Base-by-base conservation (phyloP, 176 grass and related monocot genomes). In the Eragrostis nindensis region DNA sequence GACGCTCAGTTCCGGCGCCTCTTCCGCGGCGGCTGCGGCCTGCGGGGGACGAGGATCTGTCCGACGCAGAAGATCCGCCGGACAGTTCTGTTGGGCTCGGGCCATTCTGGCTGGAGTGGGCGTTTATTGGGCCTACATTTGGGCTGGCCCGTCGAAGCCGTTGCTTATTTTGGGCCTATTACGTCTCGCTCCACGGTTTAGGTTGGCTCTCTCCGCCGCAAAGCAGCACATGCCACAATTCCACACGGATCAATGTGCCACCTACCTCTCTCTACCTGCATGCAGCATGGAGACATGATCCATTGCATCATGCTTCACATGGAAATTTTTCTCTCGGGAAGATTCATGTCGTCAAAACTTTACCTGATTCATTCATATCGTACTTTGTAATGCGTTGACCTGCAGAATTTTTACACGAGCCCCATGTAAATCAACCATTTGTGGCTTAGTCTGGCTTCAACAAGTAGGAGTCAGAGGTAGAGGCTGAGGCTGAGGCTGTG, bases 61-160 rank as follows among this genome's bases (percentile, higher is more conserved):
- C 30, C 27, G 63, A 44, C 57, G 27, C 49, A 5, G 80, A 83
- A 66, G 39, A 64, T 40, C 67, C n/a, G n/a, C n/a, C 4, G 11
- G 21, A 16, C 7, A 45, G 48, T 61, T 68, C 7, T 6, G 30
- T 19, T 80, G 69, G 75, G 52, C 86, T 43, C 68, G 6, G 62
- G 12, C 70, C 62, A 15, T 9, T 25, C 10, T 7, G n/a, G 19
- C 10, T 7, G n/a, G 13, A 40, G 18, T 27, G 13, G 19, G 61
- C 18, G 0, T 39, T 11, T 8, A 2, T 57, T 73, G 27, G 77
- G 70, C 69, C 60, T 54, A 0, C 0, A 22, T 73, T 19, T 55
- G 24, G 46, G 26, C 14, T 21, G 12, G n/a, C n/a, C n/a, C n/a
- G n/a, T n/a, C n/a, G n/a, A n/a, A 3, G n/a, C 3, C n/a, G 10